Evolutionary conservation across 2,329 filamentous ascomycete species (phyloP).

Genomic region (Didymella lethalis): DNA sequence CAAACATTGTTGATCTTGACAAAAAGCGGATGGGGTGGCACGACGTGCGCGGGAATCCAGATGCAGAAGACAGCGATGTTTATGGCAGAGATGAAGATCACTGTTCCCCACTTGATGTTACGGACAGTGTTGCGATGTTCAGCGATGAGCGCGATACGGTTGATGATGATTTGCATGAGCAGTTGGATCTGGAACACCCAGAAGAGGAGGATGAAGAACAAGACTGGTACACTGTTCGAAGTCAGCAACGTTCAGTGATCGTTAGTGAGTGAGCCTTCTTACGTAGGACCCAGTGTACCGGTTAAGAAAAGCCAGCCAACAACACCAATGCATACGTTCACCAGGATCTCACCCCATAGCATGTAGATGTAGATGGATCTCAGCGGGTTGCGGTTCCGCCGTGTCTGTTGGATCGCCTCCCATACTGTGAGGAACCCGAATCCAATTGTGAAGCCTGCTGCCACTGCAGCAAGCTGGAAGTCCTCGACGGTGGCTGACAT

Average conservation of each 20-base stretch:
- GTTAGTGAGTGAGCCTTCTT: constrained; percentile 7
- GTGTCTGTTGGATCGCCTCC: constrained; percentile 49
- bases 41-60: constrained; percentile 60
- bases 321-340: constrained; percentile 41
- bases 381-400: constrained; percentile 45
- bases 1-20: constrained; percentile 60
- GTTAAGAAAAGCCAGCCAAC: constrained; percentile 46
- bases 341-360: constrained; percentile 47
- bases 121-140: constrained; percentile 51
- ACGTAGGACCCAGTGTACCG: constrained; percentile 42
- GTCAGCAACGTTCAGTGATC: constrained; percentile 7
- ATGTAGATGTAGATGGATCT: constrained; percentile 48
- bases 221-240: constrained; percentile 34
- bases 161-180: constrained; percentile 64
- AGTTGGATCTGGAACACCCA: constrained; percentile 56
- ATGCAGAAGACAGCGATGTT: constrained; percentile 64
- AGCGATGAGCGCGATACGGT: constrained; percentile 61
- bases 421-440: constrained; percentile 47
- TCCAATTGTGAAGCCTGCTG: constrained; percentile 48
- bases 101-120: constrained; percentile 58
- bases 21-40: constrained; percentile 49
- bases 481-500: constrained; percentile 39
- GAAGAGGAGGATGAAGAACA: constrained; percentile 45
- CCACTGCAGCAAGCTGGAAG: constrained; percentile 42
- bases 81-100: constrained; percentile 57